Percentiles rank a stretch among this genome's conserved stretches.
phyloP scores from a whole-genome alignment of 2,329 filamentous ascomycete genomes.

The Diaporthe sp. region DNA sequence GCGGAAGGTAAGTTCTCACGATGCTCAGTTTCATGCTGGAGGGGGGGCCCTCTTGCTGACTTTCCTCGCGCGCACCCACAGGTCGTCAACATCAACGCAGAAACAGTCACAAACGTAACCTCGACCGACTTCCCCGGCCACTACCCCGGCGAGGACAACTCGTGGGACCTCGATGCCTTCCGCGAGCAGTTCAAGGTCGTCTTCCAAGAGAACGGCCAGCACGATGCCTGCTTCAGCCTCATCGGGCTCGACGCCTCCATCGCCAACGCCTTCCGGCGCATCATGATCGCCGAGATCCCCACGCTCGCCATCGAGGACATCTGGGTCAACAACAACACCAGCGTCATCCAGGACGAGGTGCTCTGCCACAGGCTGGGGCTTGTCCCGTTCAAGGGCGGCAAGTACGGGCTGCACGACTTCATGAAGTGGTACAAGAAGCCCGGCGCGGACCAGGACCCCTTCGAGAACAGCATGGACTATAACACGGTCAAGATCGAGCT shows the following conservation, averaged over 20 bases:
- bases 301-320: slow-evolving; percentile 94
- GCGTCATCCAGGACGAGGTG: slow-evolving; percentile 97
- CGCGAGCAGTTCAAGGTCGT: slow-evolving; percentile 62
- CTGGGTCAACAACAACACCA: slow-evolving; percentile 96
- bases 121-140: slow-evolving; percentile 94
- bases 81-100: slow-evolving; percentile 87
- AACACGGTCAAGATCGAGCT: slow-evolving; percentile 88
- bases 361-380: slow-evolving; percentile 90
- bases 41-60: slow-evolving; percentile 8
- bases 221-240: slow-evolving; percentile 88
- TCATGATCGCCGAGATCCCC: slow-evolving; percentile 93
- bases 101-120: slow-evolving; percentile 89
- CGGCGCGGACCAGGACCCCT: slow-evolving; percentile 68
- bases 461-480: slow-evolving; percentile 75
- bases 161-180: slow-evolving; percentile 58
- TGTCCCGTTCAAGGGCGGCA: slow-evolving; percentile 85
- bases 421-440: slow-evolving; percentile 86
- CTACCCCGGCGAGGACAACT: slow-evolving; percentile 83
- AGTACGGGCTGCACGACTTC: slow-evolving; percentile 79
- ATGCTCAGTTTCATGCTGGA: neutral
- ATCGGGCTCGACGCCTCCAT: slow-evolving; percentile 92
- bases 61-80: slow-evolving; percentile 48
- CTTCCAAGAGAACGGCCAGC: slow-evolving; percentile 85
- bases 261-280: slow-evolving; percentile 97
- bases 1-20: slow-evolving; percentile 63